phyloP scores from a whole-genome alignment of 2,329 filamentous ascomycete species.

The Ilyonectria robusta region DNA sequence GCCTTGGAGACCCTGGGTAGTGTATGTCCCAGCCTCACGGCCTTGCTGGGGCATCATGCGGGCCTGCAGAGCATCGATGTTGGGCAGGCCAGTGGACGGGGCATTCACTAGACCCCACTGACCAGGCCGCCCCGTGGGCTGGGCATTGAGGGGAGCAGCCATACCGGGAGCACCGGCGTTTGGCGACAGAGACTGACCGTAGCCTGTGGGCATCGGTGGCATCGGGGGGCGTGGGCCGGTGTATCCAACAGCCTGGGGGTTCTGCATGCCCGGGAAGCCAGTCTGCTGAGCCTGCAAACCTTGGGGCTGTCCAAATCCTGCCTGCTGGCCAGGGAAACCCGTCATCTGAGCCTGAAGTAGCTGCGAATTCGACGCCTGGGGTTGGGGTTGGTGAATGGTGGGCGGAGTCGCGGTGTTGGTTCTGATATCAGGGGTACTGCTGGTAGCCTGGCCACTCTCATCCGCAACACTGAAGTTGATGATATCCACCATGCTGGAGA shows the following conservation, averaged over 20 bases:
- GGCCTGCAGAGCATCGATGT: constrained; percentile 91
- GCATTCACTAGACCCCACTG: constrained; percentile 99
- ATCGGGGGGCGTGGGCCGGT: constrained; percentile 89
- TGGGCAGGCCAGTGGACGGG: constrained; percentile 88
- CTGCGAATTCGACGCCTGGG: constrained; percentile 80
- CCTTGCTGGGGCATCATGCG: constrained; percentile 98
- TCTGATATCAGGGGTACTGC: constrained; percentile 78
- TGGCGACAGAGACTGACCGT: constrained; percentile 68
- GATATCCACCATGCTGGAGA: constrained; percentile 99
- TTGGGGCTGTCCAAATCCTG: constrained; percentile 70
- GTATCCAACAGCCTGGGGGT: constrained; percentile 84
- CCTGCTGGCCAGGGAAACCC: constrained; percentile 72
- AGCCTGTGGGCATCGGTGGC: constrained; percentile 81
- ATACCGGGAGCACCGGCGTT: constrained; percentile 71
- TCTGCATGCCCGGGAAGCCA: constrained; percentile 75
- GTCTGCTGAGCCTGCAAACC: constrained; percentile 78
- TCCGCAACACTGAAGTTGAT: constrained; percentile 95
- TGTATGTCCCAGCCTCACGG: constrained; percentile 86
- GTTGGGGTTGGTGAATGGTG: constrained; percentile 77
- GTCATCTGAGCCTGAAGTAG: constrained; percentile 78
- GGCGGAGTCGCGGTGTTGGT: constrained; percentile 65
- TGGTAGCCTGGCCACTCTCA: constrained; percentile 67
- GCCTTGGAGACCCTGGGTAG: constrained; percentile 87
- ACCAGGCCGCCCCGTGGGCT: constrained; percentile 92
- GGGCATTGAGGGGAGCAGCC: constrained; percentile 82